Conservation (phyloP, 441 rosid species). For the Brassica hybrid region DNA sequence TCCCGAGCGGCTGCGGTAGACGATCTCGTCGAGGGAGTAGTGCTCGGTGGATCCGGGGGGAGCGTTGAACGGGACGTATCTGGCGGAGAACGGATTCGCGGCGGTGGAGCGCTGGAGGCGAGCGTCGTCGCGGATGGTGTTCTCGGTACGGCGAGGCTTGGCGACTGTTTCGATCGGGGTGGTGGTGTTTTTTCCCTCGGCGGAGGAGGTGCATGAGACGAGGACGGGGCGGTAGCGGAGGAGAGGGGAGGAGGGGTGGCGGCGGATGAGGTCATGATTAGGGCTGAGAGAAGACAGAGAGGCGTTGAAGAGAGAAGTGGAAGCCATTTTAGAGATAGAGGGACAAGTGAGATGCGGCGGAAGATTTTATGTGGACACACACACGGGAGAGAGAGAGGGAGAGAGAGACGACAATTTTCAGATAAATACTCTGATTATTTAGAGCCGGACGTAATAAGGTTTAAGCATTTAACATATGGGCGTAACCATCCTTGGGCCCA, state of each 20-base stretch:
- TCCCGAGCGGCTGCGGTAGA: constrained; percentile 71
- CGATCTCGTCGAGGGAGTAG: constrained; percentile 75
- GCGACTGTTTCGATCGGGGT: constrained; percentile 27
- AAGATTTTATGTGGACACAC: constrained; percentile 29
- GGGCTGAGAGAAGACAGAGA: constrained; percentile 44
- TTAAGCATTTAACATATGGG: neutral
- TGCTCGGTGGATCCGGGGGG: constrained; percentile 52
- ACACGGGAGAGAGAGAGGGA: neutral
- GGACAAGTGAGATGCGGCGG: constrained; percentile 43
- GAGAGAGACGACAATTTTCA: neutral
- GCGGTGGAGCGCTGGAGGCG: constrained; percentile 52
- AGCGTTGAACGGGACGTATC: constrained; percentile 65
- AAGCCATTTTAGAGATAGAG: constrained; percentile 43
- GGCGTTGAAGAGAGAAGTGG: constrained; percentile 46
- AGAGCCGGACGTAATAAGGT: neutral
- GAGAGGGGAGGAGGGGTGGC: constrained; percentile 28
- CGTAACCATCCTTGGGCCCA: constrained; percentile 15
- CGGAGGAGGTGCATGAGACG: constrained; percentile 49
- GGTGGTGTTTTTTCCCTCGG: constrained; percentile 11
- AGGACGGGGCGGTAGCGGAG: constrained; percentile 33
- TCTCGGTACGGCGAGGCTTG: constrained; percentile 54
- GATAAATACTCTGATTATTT: neutral
- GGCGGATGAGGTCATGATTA: constrained; percentile 40
- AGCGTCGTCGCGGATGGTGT: constrained; percentile 63
- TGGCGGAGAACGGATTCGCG: constrained; percentile 57